Base-by-base conservation (phyloP, 2,329 filamentous ascomycete species). In the Aureobasidium sp. region DNA sequence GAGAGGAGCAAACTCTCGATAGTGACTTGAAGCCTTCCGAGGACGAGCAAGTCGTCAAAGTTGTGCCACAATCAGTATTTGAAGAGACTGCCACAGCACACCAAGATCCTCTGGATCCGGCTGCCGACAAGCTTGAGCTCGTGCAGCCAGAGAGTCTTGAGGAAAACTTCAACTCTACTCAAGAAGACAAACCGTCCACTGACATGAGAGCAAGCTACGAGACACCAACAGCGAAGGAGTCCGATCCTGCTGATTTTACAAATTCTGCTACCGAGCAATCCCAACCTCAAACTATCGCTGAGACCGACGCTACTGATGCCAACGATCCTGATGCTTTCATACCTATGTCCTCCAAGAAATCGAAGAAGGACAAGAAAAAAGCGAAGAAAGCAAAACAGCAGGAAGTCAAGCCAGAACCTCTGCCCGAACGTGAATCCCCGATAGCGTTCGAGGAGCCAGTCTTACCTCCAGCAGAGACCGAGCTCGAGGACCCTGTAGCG, bases 311-410 rank as follows among this genome's bases (percentile, higher is more conserved):
- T 27, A 11, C 25, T 29, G 45, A 17, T n/a, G 17, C 14, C 17
- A 8, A 17, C 3, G 45, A 48, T 8, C 7, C 45, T 2, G 15
- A 15, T 34, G n/a, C n/a, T 5, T 48, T 27, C n/a, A 34, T 49
- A 27, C 61, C 57, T 49, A 45, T 62, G 9, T 41, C 61, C 5
- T 15, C 52, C 20, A 52, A 47, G 17, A 65, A 51, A 37, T 66
- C 66, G 51, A 66, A 65, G 45, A 69, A 65, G 56, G 63, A 63
- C 49, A 69, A 66, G 48, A 61, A 58, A 15, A 67, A 67, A 56
- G 65, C 63, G 49, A 69, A 71, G 62, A 70, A 70, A 45, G 62
- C 31, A n/a, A 59, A 41, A 29, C 59, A 53, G 42, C 64, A 34
- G 8, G 42, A n/a, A 11, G 5, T 31, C 12, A 42, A 48, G 12